These are phyloP conservation scores for Pterulicium gracile DNA, from an alignment of 1,284 basidiomycete genomes.

Conservation along the genomic window DNA sequence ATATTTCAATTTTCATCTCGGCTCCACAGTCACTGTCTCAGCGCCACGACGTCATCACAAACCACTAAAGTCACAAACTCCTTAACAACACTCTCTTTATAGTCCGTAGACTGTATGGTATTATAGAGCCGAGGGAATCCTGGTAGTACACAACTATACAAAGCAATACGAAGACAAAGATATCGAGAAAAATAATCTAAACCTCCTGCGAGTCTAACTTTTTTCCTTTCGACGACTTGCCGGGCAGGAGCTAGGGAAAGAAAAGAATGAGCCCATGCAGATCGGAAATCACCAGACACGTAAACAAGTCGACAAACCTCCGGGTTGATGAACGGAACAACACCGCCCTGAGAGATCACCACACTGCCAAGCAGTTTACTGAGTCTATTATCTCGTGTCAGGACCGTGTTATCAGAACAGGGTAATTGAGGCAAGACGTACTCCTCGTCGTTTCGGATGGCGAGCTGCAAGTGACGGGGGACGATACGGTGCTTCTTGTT, in stretches of 20 bases:
- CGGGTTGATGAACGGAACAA: conserved; percentile 50
- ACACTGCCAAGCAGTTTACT: conserved; percentile 69
- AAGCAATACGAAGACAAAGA: background rate
- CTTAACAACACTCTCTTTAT: too few relatives aligned
- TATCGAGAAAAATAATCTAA: background rate
- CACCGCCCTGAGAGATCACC: conserved; percentile 80
- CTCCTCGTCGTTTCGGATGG: conserved; percentile 80
- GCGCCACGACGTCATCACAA: background rate
- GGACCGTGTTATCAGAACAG: conserved; percentile 4
- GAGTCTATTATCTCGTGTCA: conserved; percentile 25
- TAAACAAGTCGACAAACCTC: too few relatives aligned
- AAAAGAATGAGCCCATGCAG: background rate
- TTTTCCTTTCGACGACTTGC: background rate
- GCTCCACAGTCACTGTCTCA: background rate
- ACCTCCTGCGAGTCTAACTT: background rate
- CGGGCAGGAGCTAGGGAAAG: background rate
- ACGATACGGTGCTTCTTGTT: conserved; percentile 78
- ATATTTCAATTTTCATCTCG: background rate
- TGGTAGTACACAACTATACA: too few relatives aligned
- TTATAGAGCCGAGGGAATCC: too few relatives aligned
- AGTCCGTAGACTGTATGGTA: too few relatives aligned
- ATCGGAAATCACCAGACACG: too few relatives aligned
- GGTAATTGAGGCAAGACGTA: conserved; percentile 17
- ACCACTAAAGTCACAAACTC: too few relatives aligned
- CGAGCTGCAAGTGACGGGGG: conserved; percentile 78